Percentiles rank a stretch among this genome's conserved stretches.
Conservation (phyloP, 306 rosid species). For the Medicago arabica region DNA sequence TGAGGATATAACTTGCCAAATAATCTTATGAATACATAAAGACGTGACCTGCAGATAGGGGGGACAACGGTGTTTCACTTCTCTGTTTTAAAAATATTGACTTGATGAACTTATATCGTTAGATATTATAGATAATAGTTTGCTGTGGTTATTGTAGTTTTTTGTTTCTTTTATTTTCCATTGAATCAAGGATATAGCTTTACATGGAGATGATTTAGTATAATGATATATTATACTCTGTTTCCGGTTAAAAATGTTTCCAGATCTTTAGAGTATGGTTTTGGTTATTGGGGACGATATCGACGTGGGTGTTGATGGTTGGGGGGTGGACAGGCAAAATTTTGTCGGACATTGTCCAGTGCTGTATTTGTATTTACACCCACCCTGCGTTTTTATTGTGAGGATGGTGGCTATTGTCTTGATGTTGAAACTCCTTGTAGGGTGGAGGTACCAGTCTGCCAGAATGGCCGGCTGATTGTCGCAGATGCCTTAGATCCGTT, state of each 20-base stretch:
- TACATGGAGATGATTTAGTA: slow-evolving; percentile 43
- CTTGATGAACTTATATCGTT: slow-evolving; percentile 32
- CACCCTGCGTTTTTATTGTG: too few species aligned
- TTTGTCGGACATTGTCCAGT: background rate
- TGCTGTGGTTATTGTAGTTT: slow-evolving; percentile 37
- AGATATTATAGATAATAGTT: slow-evolving; percentile 47
- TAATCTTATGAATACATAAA: slow-evolving; percentile 31
- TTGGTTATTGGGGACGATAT: slow-evolving; percentile 1
- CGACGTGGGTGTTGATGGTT: background rate
- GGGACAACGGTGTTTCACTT: slow-evolving; percentile 32
- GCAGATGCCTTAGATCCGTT: too few species aligned
- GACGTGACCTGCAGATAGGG: slow-evolving; percentile 42
- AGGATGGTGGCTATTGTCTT: too few species aligned
- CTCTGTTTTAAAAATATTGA: slow-evolving; percentile 29
- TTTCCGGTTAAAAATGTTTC: slow-evolving; percentile 1
- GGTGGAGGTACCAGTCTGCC: too few species aligned
- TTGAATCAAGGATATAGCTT: slow-evolving; percentile 47
- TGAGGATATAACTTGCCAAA: slow-evolving; percentile 40
- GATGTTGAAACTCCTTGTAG: too few species aligned
- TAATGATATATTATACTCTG: slow-evolving; percentile 27
- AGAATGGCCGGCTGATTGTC: too few species aligned
- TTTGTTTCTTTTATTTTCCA: slow-evolving; percentile 30
- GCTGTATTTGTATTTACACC: too few species aligned
- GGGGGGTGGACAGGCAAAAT: background rate
- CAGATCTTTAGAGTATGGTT: background rate